phyloP scores from a whole-genome alignment of 805 yeast species.

The Candida insectalens region DNA sequence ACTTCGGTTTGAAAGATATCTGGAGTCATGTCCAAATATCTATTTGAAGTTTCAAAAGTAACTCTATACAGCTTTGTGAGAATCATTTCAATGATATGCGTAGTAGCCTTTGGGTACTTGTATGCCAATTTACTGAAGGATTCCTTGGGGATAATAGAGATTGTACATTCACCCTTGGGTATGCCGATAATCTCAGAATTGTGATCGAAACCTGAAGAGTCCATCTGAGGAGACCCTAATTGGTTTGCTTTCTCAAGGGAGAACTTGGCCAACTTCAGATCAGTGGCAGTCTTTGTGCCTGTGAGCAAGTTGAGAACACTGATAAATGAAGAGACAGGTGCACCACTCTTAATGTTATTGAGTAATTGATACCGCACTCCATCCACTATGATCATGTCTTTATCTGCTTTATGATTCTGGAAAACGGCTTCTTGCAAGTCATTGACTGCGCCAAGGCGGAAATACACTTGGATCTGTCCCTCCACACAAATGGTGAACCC shows the following conservation, averaged over 20 bases:
- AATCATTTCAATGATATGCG: slow-evolving; percentile 91
- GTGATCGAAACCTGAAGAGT: not conserved
- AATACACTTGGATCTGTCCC: slow-evolving; percentile 75
- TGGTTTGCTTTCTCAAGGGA: no score
- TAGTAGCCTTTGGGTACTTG: slow-evolving; percentile 80
- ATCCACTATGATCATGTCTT: slow-evolving; percentile 39
- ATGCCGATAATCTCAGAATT: slow-evolving; percentile 46
- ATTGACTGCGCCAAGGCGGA: slow-evolving; percentile 31
- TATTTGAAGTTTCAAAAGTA: slow-evolving; percentile 83
- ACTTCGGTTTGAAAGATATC: slow-evolving; percentile 75
- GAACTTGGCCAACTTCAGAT: no score
- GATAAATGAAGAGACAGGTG: slow-evolving; percentile 77
- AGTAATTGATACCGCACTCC: slow-evolving; percentile 60
- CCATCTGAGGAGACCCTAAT: not conserved
- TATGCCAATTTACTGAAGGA: slow-evolving; percentile 65
- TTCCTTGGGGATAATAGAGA: slow-evolving; percentile 83
- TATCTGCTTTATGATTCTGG: slow-evolving; percentile 18
- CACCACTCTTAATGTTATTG: slow-evolving; percentile 73
- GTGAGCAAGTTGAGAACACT: slow-evolving; percentile 66
- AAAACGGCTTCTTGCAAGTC: slow-evolving; percentile 12
- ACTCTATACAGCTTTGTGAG: slow-evolving; percentile 80
- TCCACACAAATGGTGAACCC: slow-evolving; percentile 93
- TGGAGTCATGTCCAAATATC: slow-evolving; percentile 73
- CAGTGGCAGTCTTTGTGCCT: not conserved
- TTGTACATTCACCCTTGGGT: slow-evolving; percentile 68